Base-by-base conservation (phyloP, 2,329 filamentous ascomycete genomes). In the Ophiosphaerella herpotricha region DNA sequence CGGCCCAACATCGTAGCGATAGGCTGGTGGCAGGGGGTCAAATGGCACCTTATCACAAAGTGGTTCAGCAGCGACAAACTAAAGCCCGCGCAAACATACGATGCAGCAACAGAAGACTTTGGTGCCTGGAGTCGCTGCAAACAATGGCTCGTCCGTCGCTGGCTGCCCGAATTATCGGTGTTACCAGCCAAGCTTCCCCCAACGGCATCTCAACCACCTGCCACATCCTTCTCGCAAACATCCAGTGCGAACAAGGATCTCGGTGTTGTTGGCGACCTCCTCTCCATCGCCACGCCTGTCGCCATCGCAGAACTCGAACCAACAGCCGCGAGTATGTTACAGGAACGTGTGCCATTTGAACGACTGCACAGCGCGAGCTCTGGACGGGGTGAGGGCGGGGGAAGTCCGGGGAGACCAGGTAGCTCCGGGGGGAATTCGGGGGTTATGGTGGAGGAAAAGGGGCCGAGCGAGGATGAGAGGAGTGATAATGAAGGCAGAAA, bases 1-100 rank as follows among this genome's bases (percentile, higher is more conserved):
- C 66, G 73, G 4, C 54, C 71, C 0, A 68, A 72, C 29, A 59
- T 81, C 21, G 61, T 72, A 8, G 77, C 78, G 0, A 57, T 70
- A 0, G 74, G 74, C 2, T 58, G 69, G 43, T 60, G 72, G 40
- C 71, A 68, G 2, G 64, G 64, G 2, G 21, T 79, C 1, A 81
- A 80, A 59, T 82, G 80, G 80, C 64, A 67, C 3, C 58, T 82
- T 1, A 66, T 82, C 6, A 73, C 67, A 4, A 57, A 57, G 4
- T 82, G 80, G 78, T 79, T 79, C 55, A 62, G 67, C 26, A 69
- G 68, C 1, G 72, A 74, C 21, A 75, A 67, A 44, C 77, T 76
- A 2, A 76, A 74, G 39, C 58, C 57, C 14, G 66, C 67, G 9
- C 67, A 60, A 39, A 58, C 47, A 23, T 64, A 71, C 11, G 63